Base-by-base conservation (phyloP, 371 early-diverging fungal genomes). In the Dichotomocladium elegans region DNA sequence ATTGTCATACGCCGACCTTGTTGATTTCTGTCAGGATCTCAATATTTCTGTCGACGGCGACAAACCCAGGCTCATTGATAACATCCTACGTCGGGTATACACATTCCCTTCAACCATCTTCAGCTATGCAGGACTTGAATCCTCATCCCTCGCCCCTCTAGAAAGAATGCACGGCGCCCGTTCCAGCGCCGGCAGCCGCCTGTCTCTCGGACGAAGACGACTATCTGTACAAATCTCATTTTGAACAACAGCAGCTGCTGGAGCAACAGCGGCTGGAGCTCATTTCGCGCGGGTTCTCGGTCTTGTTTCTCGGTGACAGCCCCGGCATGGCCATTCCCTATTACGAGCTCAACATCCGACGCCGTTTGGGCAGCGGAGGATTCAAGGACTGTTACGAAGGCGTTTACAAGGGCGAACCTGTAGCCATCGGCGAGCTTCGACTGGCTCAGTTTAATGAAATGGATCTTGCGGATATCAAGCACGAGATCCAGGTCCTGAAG, bases 401-500 rank as follows among this genome's bases (percentile, higher is more conserved):
- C 40, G 41, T 43, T 17, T 49, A 60, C 44, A 54, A 54, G 41
- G 54, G 54, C 3, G 80, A 82, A 61, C 65, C 79, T 2, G 88
- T 90, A 19, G 90, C 88, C 2, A 83, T 90, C 35, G 88, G 90
- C 21, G 86, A 86, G 56, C 64, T 88, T 31, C 70, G 87, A 10
- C 66, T 86, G 41, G 63, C 77, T 3, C 70, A 76, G n/a, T 88
- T 88, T 55, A 86, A 77, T 51, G 79, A 81, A 43, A 64, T 81
- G 47, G 87, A 90, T 60, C 77, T 90, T 41, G 73, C 73, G 25
- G 88, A 88, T 58, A 81, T 88, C 37, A 86, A 83, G 51, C 86
- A 90, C 49, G 90, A 88, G 66, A 87, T 90, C 55, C 77, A 80
- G 45, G 88, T 90, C 4, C 61, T 90, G 31, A 88, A 89, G 87